Conservation (phyloP, 2,329 filamentous ascomycete genomes). For the Colletotrichum siamense region DNA sequence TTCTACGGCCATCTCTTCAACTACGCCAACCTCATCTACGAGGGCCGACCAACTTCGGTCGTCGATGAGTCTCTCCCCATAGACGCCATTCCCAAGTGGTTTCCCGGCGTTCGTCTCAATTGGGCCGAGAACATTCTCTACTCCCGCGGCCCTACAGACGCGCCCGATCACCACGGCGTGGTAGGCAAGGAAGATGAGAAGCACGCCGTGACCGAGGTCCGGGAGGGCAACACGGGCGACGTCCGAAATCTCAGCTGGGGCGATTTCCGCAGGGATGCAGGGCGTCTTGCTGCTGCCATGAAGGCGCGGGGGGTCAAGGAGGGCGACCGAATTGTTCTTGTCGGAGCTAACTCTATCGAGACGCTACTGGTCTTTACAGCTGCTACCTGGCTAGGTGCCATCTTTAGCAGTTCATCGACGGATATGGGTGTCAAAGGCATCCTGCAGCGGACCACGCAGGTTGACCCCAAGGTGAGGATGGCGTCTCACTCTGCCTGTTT, state of each 20-base stretch:
- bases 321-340: slow-evolving; percentile 78
- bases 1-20: slow-evolving; percentile 73
- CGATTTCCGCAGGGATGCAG: slow-evolving; percentile 66
- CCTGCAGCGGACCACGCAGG: slow-evolving; percentile 75
- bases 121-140: slow-evolving; percentile 84
- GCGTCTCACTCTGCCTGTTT: neutral
- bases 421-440: slow-evolving; percentile 85
- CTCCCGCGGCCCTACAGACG: slow-evolving; percentile 46
- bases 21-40: slow-evolving; percentile 64
- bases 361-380: slow-evolving; percentile 76
- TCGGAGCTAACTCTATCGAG: slow-evolving; percentile 77
- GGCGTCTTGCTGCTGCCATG: slow-evolving; percentile 68
- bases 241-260: slow-evolving; percentile 69
- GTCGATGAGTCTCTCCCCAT: slow-evolving; percentile 76
- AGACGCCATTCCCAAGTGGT: slow-evolving; percentile 77
- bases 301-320: slow-evolving; percentile 67
- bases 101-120: slow-evolving; percentile 75
- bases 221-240: slow-evolving; percentile 64
- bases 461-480: slow-evolving; percentile 67
- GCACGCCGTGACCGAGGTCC: slow-evolving; percentile 74
- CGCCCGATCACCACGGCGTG: slow-evolving; percentile 53
- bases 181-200: slow-evolving; percentile 72
- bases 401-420: slow-evolving; percentile 80
- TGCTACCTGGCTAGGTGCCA: slow-evolving; percentile 70
- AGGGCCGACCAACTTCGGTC: slow-evolving; percentile 61